These are phyloP conservation scores for Boechera retrofracta DNA, from an alignment of 345 rosid genomes.

Conservation along the genomic window DNA sequence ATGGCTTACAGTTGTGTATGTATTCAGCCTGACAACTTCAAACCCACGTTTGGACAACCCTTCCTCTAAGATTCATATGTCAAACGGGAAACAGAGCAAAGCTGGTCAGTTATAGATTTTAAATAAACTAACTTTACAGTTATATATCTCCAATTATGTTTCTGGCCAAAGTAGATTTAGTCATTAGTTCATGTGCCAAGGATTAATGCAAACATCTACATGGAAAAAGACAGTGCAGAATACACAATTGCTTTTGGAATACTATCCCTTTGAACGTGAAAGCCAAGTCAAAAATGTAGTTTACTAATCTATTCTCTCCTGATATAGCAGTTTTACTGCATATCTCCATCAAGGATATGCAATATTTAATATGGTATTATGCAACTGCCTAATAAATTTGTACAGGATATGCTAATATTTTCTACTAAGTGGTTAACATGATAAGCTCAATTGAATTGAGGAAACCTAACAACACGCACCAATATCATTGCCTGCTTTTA, in stretches of 20 bases:
- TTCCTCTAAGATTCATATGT: slow-evolving; percentile 67
- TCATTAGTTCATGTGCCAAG: not conserved
- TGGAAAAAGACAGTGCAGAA: not conserved
- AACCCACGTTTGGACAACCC: slow-evolving; percentile 86
- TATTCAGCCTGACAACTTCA: slow-evolving; percentile 86
- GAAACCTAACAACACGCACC: slow-evolving; percentile 52
- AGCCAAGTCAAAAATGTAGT: not conserved
- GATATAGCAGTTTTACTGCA: not conserved
- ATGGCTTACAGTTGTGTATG: slow-evolving; percentile 88
- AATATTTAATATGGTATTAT: slow-evolving; percentile 1
- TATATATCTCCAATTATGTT: not conserved
- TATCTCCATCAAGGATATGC: not conserved
- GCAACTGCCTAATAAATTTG: slow-evolving; percentile 11
- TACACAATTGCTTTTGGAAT: not conserved
- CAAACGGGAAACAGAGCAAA: slow-evolving; percentile 25
- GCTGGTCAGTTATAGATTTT: slow-evolving; percentile 28
- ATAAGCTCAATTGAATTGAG: slow-evolving; percentile 12
- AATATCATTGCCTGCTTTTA: slow-evolving; percentile 86
- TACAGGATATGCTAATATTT: not conserved
- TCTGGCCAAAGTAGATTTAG: not conserved
- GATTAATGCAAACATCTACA: not conserved
- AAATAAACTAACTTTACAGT: not conserved
- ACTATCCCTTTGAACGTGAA: not conserved
- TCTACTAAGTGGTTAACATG: not conserved
- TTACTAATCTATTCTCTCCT: not conserved